Evolutionary conservation across 305 asterid species (phyloP).

Genomic region (Solanum hybrid): DNA sequence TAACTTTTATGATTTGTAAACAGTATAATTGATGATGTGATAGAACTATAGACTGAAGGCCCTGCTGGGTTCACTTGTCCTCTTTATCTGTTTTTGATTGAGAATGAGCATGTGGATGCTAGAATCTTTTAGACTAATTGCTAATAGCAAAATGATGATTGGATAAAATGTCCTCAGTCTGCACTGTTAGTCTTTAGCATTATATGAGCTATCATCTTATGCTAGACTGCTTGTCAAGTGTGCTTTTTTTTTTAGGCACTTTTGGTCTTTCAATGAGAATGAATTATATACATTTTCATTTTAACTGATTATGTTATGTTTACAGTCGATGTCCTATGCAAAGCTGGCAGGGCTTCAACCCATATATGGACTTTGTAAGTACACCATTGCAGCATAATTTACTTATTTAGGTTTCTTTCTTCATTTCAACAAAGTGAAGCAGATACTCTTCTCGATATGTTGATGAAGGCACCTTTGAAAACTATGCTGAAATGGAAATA

Average conservation of each 20-base stretch:
- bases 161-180: not conserved
- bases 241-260: not conserved
- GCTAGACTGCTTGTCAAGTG: not conserved
- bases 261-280: not conserved
- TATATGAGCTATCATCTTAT: not conserved
- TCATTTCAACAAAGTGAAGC: not conserved
- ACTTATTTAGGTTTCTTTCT: not conserved
- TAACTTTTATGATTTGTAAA: not conserved
- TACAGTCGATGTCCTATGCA: conserved; percentile 97
- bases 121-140: not conserved
- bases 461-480: not conserved
- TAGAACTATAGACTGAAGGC: not conserved
- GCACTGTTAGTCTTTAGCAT: not conserved
- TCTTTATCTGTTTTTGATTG: not conserved
- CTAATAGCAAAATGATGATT: not conserved
- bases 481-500: not conserved
- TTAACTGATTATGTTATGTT: conserved; percentile 8
- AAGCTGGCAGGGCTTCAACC: conserved; percentile 98
- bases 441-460: not conserved
- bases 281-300: not conserved
- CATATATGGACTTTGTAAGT: conserved; percentile 97
- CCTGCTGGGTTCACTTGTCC: not conserved
- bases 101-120: not conserved
- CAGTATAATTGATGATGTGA: not conserved
- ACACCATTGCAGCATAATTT: not conserved